Evolutionary conservation across 1,139 yeast genomes (phyloP).

Genomic region (Debaryomyces psychrophilus): DNA sequence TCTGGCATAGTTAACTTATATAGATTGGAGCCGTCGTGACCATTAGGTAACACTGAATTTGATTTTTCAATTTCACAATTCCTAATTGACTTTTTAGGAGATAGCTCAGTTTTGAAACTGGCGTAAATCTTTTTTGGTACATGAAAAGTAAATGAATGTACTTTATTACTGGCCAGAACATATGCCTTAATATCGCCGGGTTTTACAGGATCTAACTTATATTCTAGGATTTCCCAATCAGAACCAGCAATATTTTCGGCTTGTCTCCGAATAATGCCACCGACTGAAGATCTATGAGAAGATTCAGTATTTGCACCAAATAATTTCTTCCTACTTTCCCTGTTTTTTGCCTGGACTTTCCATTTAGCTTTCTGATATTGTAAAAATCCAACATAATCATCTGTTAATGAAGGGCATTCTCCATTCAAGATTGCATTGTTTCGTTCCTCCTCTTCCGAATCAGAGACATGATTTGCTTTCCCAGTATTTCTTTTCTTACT

Average conservation of each 20-base stretch:
- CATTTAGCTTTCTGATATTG: conserved; percentile 83
- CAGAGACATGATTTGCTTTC: conserved; percentile 26
- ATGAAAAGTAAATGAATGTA: conserved; percentile 73
- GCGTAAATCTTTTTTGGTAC: conserved; percentile 76
- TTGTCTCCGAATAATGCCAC: conserved; percentile 71
- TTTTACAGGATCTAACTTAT: conserved; percentile 55
- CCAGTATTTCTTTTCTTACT: conserved; percentile 38
- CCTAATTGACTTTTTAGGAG: conserved; percentile 49
- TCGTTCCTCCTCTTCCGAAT: conserved; percentile 46
- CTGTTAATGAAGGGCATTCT: conserved; percentile 70
- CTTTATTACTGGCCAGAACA: conserved; percentile 67
- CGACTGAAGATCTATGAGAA: conserved; percentile 55
- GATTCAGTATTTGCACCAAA: conserved; percentile 69
- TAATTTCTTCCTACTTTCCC: conserved; percentile 70
- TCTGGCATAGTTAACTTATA: conserved; percentile 75
- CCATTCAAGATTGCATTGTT: conserved; percentile 51
- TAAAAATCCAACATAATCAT: conserved; percentile 77
- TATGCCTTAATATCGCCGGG: conserved; percentile 81
- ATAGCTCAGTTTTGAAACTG: conserved; percentile 56
- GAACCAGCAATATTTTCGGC: conserved; percentile 78
- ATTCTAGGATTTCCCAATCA: conserved; percentile 85
- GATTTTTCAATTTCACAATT: conserved; percentile 65
- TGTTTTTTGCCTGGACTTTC: conserved; percentile 71
- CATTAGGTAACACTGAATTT: conserved; percentile 68
- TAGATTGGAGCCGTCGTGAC: conserved; percentile 58